Percentiles rank a stretch among this genome's conserved stretches.
Conservation (phyloP, 805 yeast species). For the Pichia phayaonensis region DNA sequence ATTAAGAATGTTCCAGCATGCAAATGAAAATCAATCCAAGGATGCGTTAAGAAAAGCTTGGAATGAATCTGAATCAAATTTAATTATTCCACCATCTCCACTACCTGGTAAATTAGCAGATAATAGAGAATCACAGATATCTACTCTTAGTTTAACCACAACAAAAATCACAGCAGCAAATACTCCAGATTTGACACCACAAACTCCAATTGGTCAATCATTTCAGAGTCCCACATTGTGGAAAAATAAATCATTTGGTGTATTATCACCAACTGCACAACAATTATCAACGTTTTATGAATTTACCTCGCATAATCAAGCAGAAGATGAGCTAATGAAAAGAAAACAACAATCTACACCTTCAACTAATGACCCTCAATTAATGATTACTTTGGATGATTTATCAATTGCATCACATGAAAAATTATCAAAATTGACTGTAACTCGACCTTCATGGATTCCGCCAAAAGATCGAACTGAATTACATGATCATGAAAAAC, state of each 20-base stretch:
- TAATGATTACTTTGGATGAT: slow-evolving; percentile 40
- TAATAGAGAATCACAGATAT: background rate
- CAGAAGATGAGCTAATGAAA: slow-evolving; percentile 31
- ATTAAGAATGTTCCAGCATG: slow-evolving; percentile 21
- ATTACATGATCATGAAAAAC: slow-evolving; percentile 46
- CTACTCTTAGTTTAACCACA: background rate
- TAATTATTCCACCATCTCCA: slow-evolving; percentile 40
- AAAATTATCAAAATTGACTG: slow-evolving; percentile 46
- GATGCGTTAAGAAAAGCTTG: slow-evolving; percentile 22
- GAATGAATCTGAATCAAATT: slow-evolving; percentile 14
- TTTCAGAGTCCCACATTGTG: slow-evolving; percentile 16
- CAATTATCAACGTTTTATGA: slow-evolving; percentile 37
- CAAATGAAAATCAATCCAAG: slow-evolving; percentile 13
- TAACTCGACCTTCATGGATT: slow-evolving; percentile 62
- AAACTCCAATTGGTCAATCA: background rate
- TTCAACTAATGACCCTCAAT: slow-evolving; percentile 18
- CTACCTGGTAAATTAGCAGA: slow-evolving; percentile 33
- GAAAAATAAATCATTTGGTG: slow-evolving; percentile 23
- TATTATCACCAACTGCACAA: slow-evolving; percentile 30
- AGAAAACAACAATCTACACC: slow-evolving; percentile 16
- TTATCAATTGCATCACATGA: slow-evolving; percentile 52
- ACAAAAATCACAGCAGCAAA: background rate
- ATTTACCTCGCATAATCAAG: slow-evolving; percentile 28
- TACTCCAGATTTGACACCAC: background rate
- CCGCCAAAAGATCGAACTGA: slow-evolving; percentile 58